Conservation (phyloP, 2,329 filamentous ascomycete genomes). For the Anthostomella pinea region DNA sequence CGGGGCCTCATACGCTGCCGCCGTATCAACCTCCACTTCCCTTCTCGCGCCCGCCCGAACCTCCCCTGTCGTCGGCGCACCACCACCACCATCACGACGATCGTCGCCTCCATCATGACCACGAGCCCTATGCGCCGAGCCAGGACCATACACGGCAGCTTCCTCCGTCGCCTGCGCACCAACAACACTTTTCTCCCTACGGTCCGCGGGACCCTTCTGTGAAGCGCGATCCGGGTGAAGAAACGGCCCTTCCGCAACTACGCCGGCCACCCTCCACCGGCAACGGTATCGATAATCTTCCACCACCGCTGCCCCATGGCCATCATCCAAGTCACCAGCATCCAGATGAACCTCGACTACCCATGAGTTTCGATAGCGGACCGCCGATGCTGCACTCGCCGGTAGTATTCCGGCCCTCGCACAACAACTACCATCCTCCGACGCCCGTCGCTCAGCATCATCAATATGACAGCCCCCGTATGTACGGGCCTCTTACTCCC, state of each 20-base stretch:
- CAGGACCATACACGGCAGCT: conserved; percentile 51
- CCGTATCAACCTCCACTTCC: conserved; percentile 35
- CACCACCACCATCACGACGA: conserved; percentile 47
- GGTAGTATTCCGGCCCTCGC: conserved; percentile 30
- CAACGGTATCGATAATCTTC: conserved; percentile 34
- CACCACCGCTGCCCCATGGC: conserved; percentile 35
- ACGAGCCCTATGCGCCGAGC: conserved; percentile 52
- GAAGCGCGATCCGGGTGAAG: conserved; percentile 55
- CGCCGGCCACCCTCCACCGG: conserved; percentile 53
- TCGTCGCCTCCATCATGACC: conserved; percentile 56
- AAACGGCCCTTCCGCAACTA: conserved; percentile 40
- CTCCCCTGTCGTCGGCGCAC: conserved; percentile 38
- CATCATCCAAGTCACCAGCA: conserved; percentile 36
- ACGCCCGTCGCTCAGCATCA: conserved; percentile 28
- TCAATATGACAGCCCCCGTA: conserved; percentile 35
- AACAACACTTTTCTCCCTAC: conserved; percentile 43
- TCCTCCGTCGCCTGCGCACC: conserved; percentile 45
- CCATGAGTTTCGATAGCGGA: conserved; percentile 52
- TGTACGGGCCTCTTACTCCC: conserved; percentile 34
- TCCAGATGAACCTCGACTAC: conserved; percentile 47
- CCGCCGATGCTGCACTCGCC: conserved; percentile 44
- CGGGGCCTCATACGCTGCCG: conserved; percentile 37
- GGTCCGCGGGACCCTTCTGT: conserved; percentile 49
- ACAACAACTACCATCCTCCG: conserved; percentile 27
- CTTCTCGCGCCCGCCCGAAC: conserved; percentile 38